Evolutionary conservation across 1,284 basidiomycete species (phyloP).

Genomic region (Paramarasmius palmivorus): DNA sequence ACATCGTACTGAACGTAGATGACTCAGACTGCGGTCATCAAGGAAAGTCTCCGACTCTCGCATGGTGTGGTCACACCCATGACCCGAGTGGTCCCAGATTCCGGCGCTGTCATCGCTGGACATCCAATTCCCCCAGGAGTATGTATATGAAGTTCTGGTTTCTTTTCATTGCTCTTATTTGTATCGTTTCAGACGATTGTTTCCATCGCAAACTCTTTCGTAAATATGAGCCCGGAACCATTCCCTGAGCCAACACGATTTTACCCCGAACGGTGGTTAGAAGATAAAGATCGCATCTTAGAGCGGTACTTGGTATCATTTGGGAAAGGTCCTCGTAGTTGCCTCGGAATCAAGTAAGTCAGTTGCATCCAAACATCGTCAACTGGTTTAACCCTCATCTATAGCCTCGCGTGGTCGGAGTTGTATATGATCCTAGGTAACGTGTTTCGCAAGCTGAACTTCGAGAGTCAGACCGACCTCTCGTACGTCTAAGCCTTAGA

Average conservation of each 20-base stretch:
- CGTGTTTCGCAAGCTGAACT: slow-evolving; percentile 7
- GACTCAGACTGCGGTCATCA: too few species aligned
- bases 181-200: slow-evolving; percentile 1
- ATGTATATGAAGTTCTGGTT: too few species aligned
- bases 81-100: too few species aligned
- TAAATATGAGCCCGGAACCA: background rate
- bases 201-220: slow-evolving; percentile 2
- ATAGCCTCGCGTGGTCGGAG: slow-evolving; percentile 9
- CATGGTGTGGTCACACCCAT: too few species aligned
- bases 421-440: slow-evolving; percentile 10
- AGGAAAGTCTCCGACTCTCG: too few species aligned
- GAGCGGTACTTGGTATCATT: background rate
- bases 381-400: too few species aligned
- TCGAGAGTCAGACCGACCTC: background rate
- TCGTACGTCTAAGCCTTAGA: background rate
- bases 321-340: background rate
- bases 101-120: too few species aligned
- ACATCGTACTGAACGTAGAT: too few species aligned
- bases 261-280: background rate
- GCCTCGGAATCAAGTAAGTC: background rate
- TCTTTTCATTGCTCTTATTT: too few species aligned
- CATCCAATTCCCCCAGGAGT: too few species aligned
- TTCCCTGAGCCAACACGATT: slow-evolving; percentile 2
- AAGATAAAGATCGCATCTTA: background rate
- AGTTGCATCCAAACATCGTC: background rate